Base-by-base conservation (phyloP, 192 early-diverging fungal species). In the Coemansia sp. region DNA sequence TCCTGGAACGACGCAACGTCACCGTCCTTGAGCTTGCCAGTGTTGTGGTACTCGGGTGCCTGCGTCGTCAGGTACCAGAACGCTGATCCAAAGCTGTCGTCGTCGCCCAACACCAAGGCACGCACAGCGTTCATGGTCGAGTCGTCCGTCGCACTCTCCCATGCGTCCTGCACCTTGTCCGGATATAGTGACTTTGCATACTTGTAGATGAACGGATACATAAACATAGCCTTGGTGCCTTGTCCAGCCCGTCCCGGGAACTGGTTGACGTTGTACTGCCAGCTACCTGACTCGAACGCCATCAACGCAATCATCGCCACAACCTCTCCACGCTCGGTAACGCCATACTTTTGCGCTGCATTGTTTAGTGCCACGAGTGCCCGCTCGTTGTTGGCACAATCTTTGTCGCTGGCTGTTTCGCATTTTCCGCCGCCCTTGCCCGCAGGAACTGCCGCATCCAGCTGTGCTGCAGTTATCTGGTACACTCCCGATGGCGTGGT, bases 61-160 rank as follows among this genome's bases (percentile, higher is more conserved):
- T 64, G 22, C 14, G 23, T 66, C 2, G 37, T 56, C 37, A 82
- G 62, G 62, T 67, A 82, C 79, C 79, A 82, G 65, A 76, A 75
- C 11, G 54, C 79, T 4, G 74, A 48, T 4, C 79, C 79, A 67
- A 82, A 82, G 74, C 70, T 82, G 24, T 82, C 79, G 61, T 73
- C 47, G 51, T 76, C 70, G 56, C 52, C 43, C 21, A 82, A 67
- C 3, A 82, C 79, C 60, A 76, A 17, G 4, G 25, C 73, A 21
- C 70, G 79, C n/a, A 82, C 74, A 10, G 17, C 41, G 57, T 82
- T 73, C 66, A 58, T 64, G 3, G 37, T 27, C 3, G 2, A n/a
- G 12, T 21, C 1, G 7, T 17, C n/a, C 2, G 35, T 29, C 17
- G 47, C 15, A 14, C 1, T n/a, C 7, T 24, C 56, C 39, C 43